Base-by-base conservation (phyloP, 1,284 basidiomycete species). In the Moesziomyces antarcticus region DNA sequence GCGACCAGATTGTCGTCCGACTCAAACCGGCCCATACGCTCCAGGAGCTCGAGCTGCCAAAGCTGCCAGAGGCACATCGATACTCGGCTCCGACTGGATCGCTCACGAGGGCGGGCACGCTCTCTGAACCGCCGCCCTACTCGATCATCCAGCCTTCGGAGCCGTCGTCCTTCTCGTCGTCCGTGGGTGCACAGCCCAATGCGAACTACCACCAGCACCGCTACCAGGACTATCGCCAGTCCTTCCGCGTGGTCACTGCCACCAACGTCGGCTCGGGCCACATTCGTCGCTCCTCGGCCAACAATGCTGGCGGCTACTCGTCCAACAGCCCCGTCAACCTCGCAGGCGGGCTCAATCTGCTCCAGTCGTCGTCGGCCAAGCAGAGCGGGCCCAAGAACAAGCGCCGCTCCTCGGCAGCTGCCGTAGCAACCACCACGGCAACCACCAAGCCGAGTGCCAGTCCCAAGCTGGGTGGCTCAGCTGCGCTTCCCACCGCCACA, bases 81-180 rank as follows among this genome's bases (percentile, higher is more conserved):
- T 82, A 79, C 52, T 74, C 78, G 3, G 70, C 75, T 11, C 77
- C 75, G 22, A 41, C 64, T 6, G 66, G 73, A 22, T 67, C 66
- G 0, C 58, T 75, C 13, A 75, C 77, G 20, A 51, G 67, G 5
- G 75, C 72, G 9, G 73, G 77, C 7, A 70, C 78, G 11, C 56
- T 81, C 4, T 76, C 66, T 18, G 51, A 63, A 27, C 72, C 75
- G n/a, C 77, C 80, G 8, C 70, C 76, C 7, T 80, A 79, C 51
- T 73, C 73, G 1, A 57, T 80, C 35, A 52, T 75, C 16, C 62
- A 66, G 18, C 80, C 81, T 0, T 61, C 69, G 9, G 82, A 84
- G 63, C 82, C 82, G 5, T 82, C 80, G 22, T 81, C 79, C 8
- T 81, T 82, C 48, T 81, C 78, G 1, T 81, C 79, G 3, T 82